Conservation (phyloP, 768 basidiomycete species). For the Filobasidium wieringae region DNA sequence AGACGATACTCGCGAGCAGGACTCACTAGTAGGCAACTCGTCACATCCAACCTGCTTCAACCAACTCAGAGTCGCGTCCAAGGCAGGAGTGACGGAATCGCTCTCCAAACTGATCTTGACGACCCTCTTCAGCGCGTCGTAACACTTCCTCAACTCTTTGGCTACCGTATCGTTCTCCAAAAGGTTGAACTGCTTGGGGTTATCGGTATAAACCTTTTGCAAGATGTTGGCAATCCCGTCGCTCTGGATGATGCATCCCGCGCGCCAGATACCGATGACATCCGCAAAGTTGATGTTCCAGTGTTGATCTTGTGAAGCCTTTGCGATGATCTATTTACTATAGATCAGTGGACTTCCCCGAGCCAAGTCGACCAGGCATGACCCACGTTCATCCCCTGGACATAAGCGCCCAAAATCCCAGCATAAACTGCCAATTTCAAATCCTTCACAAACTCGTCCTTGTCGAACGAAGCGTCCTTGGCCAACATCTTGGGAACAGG, state of each 20-base stretch:
- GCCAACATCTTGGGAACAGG: constrained; percentile 22
- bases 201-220: constrained; percentile 20
- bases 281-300: constrained; percentile 1
- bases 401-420: constrained; percentile 31
- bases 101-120: constrained; percentile 24
- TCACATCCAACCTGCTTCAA: constrained; percentile 25
- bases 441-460: constrained; percentile 23
- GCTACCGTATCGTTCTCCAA: constrained; percentile 29
- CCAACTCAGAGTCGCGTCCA: constrained; percentile 32
- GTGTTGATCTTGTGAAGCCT: constrained; percentile 27
- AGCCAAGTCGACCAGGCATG: not conserved
- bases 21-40: constrained; percentile 22
- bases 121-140: constrained; percentile 26
- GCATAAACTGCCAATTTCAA: constrained; percentile 32
- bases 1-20: constrained; percentile 3
- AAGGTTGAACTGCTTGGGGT: constrained; percentile 23
- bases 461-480: constrained; percentile 8
- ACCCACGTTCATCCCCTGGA: constrained; percentile 35
- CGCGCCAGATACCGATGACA: constrained; percentile 8
- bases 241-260: constrained; percentile 37
- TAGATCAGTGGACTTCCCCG: not conserved
- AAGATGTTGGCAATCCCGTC: constrained; percentile 25
- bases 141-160: constrained; percentile 27
- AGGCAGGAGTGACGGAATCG: constrained; percentile 31
- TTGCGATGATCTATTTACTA: constrained; percentile 26